Evolutionary conservation across 2,329 filamentous ascomycete species (phyloP).

Genomic region (Didymella arachidicola): DNA sequence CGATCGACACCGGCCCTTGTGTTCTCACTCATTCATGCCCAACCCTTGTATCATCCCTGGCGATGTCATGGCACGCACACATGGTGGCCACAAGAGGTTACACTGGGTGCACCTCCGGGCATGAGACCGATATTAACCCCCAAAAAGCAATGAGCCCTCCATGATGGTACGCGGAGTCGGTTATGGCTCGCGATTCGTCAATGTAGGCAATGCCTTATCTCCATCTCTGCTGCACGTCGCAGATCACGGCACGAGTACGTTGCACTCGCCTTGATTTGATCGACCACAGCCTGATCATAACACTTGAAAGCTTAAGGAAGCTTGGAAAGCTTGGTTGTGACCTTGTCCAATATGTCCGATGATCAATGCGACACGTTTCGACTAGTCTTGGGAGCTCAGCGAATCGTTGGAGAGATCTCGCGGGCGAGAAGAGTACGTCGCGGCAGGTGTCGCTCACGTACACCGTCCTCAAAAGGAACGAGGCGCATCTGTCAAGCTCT

Average conservation of each 20-base stretch:
- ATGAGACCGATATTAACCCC: neutral
- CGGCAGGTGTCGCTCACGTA: neutral
- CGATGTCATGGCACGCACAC: neutral
- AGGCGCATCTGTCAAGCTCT: neutral
- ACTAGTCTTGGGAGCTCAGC: neutral
- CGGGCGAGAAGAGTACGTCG: constrained; percentile 4
- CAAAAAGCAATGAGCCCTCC: neutral
- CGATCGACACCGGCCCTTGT: too few species aligned
- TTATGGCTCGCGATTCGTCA: neutral
- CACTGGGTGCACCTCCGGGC: neutral
- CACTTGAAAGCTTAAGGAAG: constrained; percentile 11
- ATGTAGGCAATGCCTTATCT: neutral
- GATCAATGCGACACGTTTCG: constrained; percentile 9
- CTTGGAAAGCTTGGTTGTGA: constrained; percentile 21
- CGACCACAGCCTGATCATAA: neutral
- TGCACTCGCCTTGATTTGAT: constrained; percentile 3
- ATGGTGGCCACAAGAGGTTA: neutral
- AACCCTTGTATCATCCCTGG: neutral
- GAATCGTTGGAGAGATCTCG: neutral
- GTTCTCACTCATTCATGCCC: too few species aligned
- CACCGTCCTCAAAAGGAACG: neutral
- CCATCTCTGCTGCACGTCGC: neutral
- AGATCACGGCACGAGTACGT: constrained; percentile 2
- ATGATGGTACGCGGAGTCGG: neutral
- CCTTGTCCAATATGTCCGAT: constrained; percentile 8